phyloP scores from a whole-genome alignment of 768 basidiomycete species.

The Panus rudis region DNA sequence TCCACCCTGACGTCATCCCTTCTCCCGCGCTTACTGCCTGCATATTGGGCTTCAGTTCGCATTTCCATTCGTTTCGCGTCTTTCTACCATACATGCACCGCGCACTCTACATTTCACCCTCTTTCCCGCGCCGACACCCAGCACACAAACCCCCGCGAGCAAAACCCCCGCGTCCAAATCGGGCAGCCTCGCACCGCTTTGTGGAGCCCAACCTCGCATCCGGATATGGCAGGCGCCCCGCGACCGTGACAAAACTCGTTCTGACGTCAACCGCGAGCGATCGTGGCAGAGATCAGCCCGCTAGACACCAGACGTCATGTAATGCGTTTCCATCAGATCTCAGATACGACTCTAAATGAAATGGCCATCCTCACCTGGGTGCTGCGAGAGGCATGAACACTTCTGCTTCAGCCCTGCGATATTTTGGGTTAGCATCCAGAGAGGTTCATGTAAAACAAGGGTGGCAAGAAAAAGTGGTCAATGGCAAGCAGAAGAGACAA shows the following conservation, averaged over 20 bases:
- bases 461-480: background rate
- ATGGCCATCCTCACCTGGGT: constrained; percentile 55
- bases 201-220: too few relatives aligned
- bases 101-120: background rate
- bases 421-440: background rate
- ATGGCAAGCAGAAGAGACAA: background rate
- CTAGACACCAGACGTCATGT: constrained; percentile 22
- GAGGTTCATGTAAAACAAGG: background rate
- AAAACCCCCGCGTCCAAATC: too few relatives aligned
- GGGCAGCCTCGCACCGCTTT: too few relatives aligned
- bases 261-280: constrained; percentile 24
- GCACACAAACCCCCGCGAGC: background rate
- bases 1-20: too few relatives aligned
- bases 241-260: too few relatives aligned
- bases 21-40: too few relatives aligned
- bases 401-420: constrained; percentile 61
- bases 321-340: background rate
- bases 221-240: too few relatives aligned
- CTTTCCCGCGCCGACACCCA: background rate
- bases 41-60: too few relatives aligned
- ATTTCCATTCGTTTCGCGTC: too few relatives aligned
- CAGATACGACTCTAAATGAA: background rate
- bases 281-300: constrained; percentile 56
- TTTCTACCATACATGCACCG: background rate
- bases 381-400: constrained; percentile 83